Base-by-base conservation (phyloP, 225 moss, liverwort and hornwort species). In the Physcomitrellopsis africana region DNA sequence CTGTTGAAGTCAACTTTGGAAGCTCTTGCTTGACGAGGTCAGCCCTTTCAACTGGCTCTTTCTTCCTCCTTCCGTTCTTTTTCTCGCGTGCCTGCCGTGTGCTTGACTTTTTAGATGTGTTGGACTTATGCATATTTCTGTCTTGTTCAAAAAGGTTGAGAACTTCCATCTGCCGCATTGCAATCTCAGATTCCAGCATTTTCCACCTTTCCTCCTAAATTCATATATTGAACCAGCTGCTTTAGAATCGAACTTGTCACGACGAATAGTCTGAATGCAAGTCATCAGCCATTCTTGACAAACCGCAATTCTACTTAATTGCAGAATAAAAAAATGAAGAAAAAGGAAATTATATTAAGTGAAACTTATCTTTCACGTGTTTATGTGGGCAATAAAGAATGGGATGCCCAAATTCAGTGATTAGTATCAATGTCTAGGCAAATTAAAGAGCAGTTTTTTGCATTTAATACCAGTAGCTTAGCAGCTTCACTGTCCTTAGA, bases 11-110 rank as follows among this genome's bases (percentile, higher is more conserved):
- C 37, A 48, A 69, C 70, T 75, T 75, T 23, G 14, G 47, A 55
- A 67, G 71, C 54, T 81, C 75, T 51, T 70, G 67, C 27, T 81
- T 77, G 9, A 20, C 46, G 46, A 62, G 48, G 57, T 78, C 78
- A 29, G 18, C 57, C 51, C 63, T 77, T 57, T 73, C 56, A 3
- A 56, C 44, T 20, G 13, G 11, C 24, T 69, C 64, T 0, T 75
- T 84, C 74, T 67, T 72, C 53, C 62, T 81, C 72, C 75, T 79
- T 24, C 47, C 75, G 71, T 68, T 81, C 37, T 79, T 81, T 57
- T 85, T 81, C 59, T 77, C 58, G 0, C 75, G 68, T 60, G 51
- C 67, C 13, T 75, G 72, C 58, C 75, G 44, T 48, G 73, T 37
- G 41, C 5, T 65, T 54, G 78, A 37, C 17, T 79, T 72, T 51